Conservation (phyloP, 1,139 yeast genomes). For the Taphrina populina region DNA sequence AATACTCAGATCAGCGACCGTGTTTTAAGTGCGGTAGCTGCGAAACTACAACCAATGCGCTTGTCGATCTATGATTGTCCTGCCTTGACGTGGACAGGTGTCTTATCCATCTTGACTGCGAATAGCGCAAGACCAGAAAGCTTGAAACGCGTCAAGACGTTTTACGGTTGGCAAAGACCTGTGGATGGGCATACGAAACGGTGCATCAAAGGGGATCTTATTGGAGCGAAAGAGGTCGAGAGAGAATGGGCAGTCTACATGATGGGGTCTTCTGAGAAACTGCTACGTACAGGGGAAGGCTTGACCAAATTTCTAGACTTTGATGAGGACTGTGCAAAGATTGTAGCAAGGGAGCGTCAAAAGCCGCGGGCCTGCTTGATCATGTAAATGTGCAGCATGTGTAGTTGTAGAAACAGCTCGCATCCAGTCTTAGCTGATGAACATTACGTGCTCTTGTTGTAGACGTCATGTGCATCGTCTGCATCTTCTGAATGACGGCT, state of each 20-base stretch:
- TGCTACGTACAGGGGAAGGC: constrained; percentile 20
- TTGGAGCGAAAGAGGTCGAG: constrained; percentile 34
- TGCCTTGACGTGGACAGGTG: constrained; percentile 37
- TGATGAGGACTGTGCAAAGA: constrained; percentile 16
- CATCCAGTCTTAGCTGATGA: no score
- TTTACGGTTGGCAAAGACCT: constrained; percentile 35
- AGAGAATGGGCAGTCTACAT: constrained; percentile 35
- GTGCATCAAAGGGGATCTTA: constrained; percentile 30
- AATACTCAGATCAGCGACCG: constrained; percentile 36
- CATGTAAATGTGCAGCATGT: constrained; percentile 12
- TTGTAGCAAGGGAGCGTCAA: constrained; percentile 18
- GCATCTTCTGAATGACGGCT: no score
- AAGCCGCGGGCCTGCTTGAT: constrained; percentile 13
- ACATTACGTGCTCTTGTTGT: no score
- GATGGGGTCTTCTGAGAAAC: constrained; percentile 21
- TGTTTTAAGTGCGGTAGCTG: constrained; percentile 24
- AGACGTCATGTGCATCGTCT: no score
- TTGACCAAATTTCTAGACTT: constrained; percentile 19
- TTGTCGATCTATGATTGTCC: constrained; percentile 38
- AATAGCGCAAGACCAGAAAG: constrained; percentile 32
- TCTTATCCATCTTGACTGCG: constrained; percentile 35
- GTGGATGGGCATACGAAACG: constrained; percentile 34
- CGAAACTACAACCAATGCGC: constrained; percentile 26
- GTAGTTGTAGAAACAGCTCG: no score
- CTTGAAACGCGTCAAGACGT: constrained; percentile 34